Base-by-base conservation (phyloP, 768 basidiomycete genomes). In the Podaxis rugospora region DNA sequence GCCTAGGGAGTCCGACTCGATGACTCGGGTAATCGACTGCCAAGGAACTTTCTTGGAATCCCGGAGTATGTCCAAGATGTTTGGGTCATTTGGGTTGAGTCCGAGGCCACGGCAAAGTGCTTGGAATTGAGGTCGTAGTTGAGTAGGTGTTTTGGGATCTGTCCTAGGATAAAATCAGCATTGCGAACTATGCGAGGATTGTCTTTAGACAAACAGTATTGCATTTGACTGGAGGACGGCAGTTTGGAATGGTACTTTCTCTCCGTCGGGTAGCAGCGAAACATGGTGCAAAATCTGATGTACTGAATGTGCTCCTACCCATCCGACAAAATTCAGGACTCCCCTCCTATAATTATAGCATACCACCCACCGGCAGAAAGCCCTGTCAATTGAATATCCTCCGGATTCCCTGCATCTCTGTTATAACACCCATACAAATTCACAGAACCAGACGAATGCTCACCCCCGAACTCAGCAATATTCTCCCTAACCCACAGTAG, bases 161-260 rank as follows among this genome's bases (percentile, higher is more conserved):
- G 76, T 76, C 36, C 84, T 83, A 68, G 46, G 25, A 36, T 39
- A 11, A 1, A 40, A 25, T 52, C 13, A 61, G 11, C 36, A 16
- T 25, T 9, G 37, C 23, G n/a, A 40, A 39, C 25, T 23, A 55
- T 23, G 4, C 6, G 42, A 50, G 21, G 16, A 5, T 37, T 25
- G 39, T n/a, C 16, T 32, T 4, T 28, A 59, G n/a, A 72, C 83
- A 52, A 65, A 89, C 83, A 88, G 67, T 5, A 93, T 86, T 1
- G 87, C 86, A 65, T 92, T 93, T 6, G 90, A 92, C 66, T 90
- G 88, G 14, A 91, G 70, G 7, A 82, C 65, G 2, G 87, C 89
- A 18, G 86, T 84, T 35, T 78, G 77, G 66, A 92, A 89, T 0
- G 91, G 90, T 0, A 89, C 83, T 27, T 71, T 68, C 62, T 75